These are phyloP conservation scores for Artomyces pyxidatus DNA, from an alignment of 768 basidiomycete species.

Conservation along the genomic window DNA sequence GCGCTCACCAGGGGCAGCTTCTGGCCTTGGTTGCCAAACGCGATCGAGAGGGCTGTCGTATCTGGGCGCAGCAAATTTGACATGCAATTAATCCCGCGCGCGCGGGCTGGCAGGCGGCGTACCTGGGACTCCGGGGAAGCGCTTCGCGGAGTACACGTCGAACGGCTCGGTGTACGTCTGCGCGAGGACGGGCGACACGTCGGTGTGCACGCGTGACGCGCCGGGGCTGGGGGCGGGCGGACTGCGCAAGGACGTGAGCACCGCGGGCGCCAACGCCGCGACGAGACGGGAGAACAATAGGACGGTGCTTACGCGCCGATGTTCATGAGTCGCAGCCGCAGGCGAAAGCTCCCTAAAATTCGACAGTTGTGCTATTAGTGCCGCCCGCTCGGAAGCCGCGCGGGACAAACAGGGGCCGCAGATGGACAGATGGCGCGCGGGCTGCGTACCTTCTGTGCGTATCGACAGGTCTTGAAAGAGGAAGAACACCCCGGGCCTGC, in stretches of 20 bases:
- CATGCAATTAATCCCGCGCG: background rate
- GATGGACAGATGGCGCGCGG: slow-evolving; percentile 2
- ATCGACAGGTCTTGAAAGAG: slow-evolving; percentile 93
- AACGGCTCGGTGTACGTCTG: slow-evolving; percentile 80
- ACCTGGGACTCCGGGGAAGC: slow-evolving; percentile 94
- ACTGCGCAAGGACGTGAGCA: slow-evolving; percentile 26
- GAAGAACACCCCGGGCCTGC: slow-evolving; percentile 85
- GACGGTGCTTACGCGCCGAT: slow-evolving; percentile 71
- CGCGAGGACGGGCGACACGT: slow-evolving; percentile 70
- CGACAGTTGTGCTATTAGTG: slow-evolving; percentile 1
- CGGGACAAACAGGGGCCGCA: slow-evolving; percentile 6
- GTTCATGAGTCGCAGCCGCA: slow-evolving; percentile 84
- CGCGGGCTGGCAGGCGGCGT: slow-evolving; percentile 16
- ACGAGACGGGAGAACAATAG: slow-evolving; percentile 7
- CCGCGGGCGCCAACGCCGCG: slow-evolving; percentile 2
- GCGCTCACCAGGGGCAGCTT: slow-evolving; percentile 72
- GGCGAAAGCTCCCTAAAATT: slow-evolving; percentile 67
- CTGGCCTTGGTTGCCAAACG: slow-evolving; percentile 85
- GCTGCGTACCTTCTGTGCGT: slow-evolving; percentile 71
- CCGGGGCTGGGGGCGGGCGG: slow-evolving; percentile 68
- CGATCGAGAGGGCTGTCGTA: slow-evolving; percentile 84
- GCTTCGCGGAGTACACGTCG: slow-evolving; percentile 85
- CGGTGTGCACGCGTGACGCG: slow-evolving; percentile 55
- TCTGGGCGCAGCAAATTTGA: slow-evolving; percentile 32
- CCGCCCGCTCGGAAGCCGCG: slow-evolving; percentile 6